Conservation (phyloP, 2,329 filamentous ascomycete species). For the Hymenoscyphus scutula region DNA sequence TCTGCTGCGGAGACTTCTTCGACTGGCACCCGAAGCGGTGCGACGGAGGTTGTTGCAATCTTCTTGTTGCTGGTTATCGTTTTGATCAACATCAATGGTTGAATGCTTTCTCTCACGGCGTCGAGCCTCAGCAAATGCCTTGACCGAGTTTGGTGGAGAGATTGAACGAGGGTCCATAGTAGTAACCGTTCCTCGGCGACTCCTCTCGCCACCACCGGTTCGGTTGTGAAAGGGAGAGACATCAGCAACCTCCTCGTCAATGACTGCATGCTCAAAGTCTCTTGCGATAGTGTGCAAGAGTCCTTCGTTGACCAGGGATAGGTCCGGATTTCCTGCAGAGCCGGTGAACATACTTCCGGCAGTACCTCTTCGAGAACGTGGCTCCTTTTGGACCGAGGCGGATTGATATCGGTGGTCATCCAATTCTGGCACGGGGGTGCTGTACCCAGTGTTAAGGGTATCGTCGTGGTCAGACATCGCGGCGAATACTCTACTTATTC, state of each 20-base stretch:
- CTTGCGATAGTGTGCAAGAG: constrained; percentile 54
- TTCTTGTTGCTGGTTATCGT: constrained; percentile 77
- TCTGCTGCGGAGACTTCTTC: constrained; percentile 55
- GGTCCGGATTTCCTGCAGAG: constrained; percentile 35
- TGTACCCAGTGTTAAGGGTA: constrained; percentile 61
- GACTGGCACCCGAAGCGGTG: constrained; percentile 67
- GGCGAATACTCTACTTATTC: constrained; percentile 39
- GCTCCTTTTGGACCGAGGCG: constrained; percentile 54
- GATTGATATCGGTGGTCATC: constrained; percentile 81
- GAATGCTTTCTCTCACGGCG: constrained; percentile 75
- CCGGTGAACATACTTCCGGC: constrained; percentile 67
- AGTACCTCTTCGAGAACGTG: constrained; percentile 65
- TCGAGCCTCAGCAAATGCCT: constrained; percentile 90
- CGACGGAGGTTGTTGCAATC: constrained; percentile 60
- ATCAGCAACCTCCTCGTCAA: constrained; percentile 67
- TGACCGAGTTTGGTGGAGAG: constrained; percentile 94
- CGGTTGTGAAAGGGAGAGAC: constrained; percentile 36
- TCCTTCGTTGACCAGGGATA: constrained; percentile 41
- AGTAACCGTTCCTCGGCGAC: constrained; percentile 54
- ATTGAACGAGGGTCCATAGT: constrained; percentile 63
- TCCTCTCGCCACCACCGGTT: constrained; percentile 33
- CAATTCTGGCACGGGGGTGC: constrained; percentile 73
- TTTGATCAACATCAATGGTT: constrained; percentile 69
- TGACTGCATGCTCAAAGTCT: constrained; percentile 83
- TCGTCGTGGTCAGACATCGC: constrained; percentile 69